Conservation (phyloP, 805 yeast species). For the Saturnispora bothae region DNA sequence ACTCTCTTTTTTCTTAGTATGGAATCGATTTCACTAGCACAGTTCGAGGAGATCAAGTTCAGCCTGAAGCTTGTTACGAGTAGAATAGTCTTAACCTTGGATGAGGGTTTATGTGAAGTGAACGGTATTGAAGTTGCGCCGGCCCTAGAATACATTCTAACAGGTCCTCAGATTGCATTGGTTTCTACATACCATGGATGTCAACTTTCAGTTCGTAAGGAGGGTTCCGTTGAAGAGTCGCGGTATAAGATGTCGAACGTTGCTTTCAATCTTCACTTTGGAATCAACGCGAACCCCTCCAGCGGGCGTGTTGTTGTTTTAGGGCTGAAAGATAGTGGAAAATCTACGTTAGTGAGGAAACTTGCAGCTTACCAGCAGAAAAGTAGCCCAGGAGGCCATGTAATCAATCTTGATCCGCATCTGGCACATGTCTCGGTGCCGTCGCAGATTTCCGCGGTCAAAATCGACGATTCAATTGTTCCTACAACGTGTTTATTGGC, state of each 20-base stretch:
- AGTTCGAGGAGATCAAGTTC: conserved; percentile 56
- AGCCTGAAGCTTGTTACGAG: conserved; percentile 43
- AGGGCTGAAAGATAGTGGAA: conserved; percentile 70
- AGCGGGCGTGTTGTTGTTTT: conserved; percentile 45
- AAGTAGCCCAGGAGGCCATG: conserved; percentile 49
- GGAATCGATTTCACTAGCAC: conserved; percentile 4
- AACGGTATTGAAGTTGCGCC: conserved; percentile 87
- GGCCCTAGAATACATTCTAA: conserved; percentile 50
- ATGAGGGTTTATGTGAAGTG: conserved; percentile 72
- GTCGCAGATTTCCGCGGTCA: conserved; percentile 65
- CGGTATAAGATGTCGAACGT: conserved; percentile 8
- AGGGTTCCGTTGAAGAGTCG: conserved; percentile 52
- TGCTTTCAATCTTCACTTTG: conserved; percentile 7
- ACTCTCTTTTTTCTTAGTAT: conserved; percentile 1
- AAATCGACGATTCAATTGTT: conserved; percentile 1
- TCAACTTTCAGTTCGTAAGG: conserved; percentile 60
- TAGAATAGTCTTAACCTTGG: conserved; percentile 34
- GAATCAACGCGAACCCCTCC: conserved; percentile 1
- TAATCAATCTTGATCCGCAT: conserved; percentile 70
- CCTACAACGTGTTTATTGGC: conserved; percentile 1
- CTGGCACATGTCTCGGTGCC: conserved; percentile 48
- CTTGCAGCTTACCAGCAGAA: conserved; percentile 69
- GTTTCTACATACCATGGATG: conserved; percentile 40
- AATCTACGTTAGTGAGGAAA: conserved; percentile 61
- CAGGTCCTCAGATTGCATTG: conserved; percentile 41